Percentiles rank a stretch among this genome's conserved stretches.
Evolutionary conservation across 75 land plant genomes (phyloP).

Genomic region (Cunninghamia lanceolata): DNA sequence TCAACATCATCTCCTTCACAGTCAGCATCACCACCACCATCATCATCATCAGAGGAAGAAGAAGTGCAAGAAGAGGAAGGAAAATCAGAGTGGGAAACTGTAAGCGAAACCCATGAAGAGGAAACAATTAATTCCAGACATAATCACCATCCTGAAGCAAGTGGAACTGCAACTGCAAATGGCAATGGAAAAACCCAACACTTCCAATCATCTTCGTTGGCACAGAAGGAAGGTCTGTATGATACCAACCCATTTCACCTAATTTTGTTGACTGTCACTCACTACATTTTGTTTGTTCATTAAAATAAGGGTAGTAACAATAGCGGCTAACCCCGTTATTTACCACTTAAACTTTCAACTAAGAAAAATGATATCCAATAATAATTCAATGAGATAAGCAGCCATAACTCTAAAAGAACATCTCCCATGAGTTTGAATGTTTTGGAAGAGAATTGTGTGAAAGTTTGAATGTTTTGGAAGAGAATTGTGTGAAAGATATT

Average conservation of each 20-base stretch:
- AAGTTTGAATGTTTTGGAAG: no score
- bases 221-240: conserved; percentile 7
- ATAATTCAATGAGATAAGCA: background rate
- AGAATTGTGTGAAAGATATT: no score
- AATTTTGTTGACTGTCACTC: background rate
- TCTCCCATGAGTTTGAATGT: background rate
- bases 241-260: background rate
- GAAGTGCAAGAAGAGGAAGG: conserved; percentile 4
- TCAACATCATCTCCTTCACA: background rate
- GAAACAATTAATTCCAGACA: background rate
- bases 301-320: no score
- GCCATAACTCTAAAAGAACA: background rate
- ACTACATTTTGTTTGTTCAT: background rate
- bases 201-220: background rate
- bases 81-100: conserved; percentile 15
- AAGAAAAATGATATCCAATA: background rate
- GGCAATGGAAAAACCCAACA: background rate
- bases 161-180: conserved; percentile 1
- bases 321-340: background rate
- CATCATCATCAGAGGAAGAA: background rate
- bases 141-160: background rate
- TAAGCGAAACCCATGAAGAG: background rate
- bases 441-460: no score
- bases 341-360: background rate
- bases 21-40: background rate